Conservation (phyloP, 169 alveolate genomes). For the Eimeria sp. region DNA sequence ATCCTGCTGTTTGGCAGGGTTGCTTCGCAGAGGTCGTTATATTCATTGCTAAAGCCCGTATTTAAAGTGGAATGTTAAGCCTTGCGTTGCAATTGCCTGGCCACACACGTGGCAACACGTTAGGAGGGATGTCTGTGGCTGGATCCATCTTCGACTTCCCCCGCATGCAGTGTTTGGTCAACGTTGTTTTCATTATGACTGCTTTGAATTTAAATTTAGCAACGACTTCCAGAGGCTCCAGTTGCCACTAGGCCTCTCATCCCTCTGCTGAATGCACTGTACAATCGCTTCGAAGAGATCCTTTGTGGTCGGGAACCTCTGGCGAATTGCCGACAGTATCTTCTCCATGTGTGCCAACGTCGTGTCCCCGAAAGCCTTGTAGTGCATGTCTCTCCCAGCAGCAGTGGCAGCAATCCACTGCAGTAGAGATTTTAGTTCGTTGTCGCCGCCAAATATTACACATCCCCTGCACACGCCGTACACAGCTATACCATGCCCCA, state of each 20-base stretch:
- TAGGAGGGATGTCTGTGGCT: background rate
- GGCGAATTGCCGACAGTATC: background rate
- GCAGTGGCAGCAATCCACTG: conserved; percentile 14
- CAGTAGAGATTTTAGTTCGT: background rate
- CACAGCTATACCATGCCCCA: background rate
- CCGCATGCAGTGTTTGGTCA: background rate
- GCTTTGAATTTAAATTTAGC: background rate
- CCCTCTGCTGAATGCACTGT: conserved; percentile 3
- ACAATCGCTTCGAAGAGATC: conserved; percentile 13
- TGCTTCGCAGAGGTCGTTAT: background rate
- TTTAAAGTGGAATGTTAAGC: background rate
- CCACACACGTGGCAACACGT: background rate
- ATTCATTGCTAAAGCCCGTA: background rate
- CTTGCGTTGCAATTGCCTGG: background rate
- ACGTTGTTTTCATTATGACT: background rate
- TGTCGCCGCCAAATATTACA: conserved; percentile 13
- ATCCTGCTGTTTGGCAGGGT: background rate
- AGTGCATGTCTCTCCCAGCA: conserved; percentile 35
- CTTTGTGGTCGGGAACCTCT: conserved; percentile 22
- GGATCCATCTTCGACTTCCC: background rate
- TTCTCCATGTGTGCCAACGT: background rate
- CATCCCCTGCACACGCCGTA: conserved; percentile 8
- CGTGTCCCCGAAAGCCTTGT: conserved; percentile 20
- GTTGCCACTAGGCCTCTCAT: background rate
- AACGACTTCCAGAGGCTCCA: conserved; percentile 33